Percentiles rank a stretch among this genome's conserved stretches.
These are phyloP conservation scores for Jackrogersella minutella DNA, from an alignment of 495 filamentous ascomycete species.

Conservation along the genomic window DNA sequence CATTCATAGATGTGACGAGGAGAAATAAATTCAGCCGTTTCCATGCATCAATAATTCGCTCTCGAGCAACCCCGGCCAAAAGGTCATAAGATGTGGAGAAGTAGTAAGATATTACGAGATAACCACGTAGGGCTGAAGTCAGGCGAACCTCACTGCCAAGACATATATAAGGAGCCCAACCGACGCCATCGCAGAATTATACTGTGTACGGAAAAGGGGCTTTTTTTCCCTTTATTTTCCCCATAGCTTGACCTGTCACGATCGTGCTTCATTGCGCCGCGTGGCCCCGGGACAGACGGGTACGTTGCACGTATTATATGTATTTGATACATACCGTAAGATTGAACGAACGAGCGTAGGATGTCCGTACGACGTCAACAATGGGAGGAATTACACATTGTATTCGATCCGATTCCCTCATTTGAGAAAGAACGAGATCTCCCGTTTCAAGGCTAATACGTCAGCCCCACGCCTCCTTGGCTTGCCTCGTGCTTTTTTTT, in stretches of 20 bases:
- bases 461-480: constrained; percentile 16
- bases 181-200: background rate
- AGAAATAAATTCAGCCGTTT: background rate
- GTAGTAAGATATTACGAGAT: background rate
- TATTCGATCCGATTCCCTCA: constrained; percentile 17
- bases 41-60: background rate
- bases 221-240: background rate
- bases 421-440: constrained; percentile 17
- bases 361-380: constrained; percentile 16
- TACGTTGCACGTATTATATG: no score
- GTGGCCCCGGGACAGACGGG: background rate
- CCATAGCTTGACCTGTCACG: background rate
- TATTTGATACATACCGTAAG: no score
- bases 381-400: no score
- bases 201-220: background rate
- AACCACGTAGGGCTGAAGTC: background rate
- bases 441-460: background rate
- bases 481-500: constrained; percentile 10
- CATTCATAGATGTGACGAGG: no score
- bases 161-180: background rate
- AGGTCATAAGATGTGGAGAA: constrained; percentile 3
- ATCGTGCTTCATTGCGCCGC: background rate
- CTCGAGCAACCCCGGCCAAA: background rate
- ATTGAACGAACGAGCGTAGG: background rate
- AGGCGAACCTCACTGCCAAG: background rate